A percentile compares a stretch with the other conserved stretches of the same genome.
Conservation (phyloP, 495 filamentous ascomycete genomes). For the Trichoderma reesei region DNA sequence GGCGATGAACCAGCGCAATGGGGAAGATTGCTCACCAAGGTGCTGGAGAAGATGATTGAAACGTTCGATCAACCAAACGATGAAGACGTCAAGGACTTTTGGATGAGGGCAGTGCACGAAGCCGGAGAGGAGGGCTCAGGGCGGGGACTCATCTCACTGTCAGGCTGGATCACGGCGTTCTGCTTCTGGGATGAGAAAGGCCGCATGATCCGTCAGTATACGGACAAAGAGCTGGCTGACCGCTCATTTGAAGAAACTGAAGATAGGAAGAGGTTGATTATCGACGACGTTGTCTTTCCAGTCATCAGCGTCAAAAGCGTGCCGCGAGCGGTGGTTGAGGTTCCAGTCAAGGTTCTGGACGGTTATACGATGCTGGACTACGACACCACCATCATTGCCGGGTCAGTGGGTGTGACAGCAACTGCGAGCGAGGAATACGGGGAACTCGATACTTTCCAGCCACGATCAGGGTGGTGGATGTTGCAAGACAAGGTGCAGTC, state of each 20-base stretch:
- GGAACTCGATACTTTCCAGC: background rate
- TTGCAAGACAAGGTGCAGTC: background rate
- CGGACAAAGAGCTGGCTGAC: background rate
- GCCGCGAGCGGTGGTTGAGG: background rate
- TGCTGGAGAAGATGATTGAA: slow-evolving; percentile 25
- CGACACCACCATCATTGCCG: background rate
- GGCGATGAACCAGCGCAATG: slow-evolving; percentile 24
- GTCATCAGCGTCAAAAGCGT: background rate
- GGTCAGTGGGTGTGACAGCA: background rate
- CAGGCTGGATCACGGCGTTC: slow-evolving; percentile 36
- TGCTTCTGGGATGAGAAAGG: slow-evolving; percentile 34
- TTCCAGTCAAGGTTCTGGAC: background rate
- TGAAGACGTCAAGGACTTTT: slow-evolving; percentile 20
- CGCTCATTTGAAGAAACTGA: background rate
- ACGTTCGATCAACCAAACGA: slow-evolving; percentile 26
- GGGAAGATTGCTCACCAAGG: slow-evolving; percentile 20
- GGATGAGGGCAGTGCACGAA: slow-evolving; percentile 26
- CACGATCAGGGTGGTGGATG: background rate
- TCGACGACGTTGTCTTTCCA: background rate
- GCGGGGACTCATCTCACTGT: slow-evolving; percentile 26
- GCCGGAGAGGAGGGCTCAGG: slow-evolving; percentile 18
- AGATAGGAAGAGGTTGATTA: background rate
- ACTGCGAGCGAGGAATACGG: background rate
- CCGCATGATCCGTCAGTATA: background rate
- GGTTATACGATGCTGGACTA: background rate